Evolutionary conservation across 75 land plant species (phyloP).

Genomic region (Cunninghamia lanceolata): DNA sequence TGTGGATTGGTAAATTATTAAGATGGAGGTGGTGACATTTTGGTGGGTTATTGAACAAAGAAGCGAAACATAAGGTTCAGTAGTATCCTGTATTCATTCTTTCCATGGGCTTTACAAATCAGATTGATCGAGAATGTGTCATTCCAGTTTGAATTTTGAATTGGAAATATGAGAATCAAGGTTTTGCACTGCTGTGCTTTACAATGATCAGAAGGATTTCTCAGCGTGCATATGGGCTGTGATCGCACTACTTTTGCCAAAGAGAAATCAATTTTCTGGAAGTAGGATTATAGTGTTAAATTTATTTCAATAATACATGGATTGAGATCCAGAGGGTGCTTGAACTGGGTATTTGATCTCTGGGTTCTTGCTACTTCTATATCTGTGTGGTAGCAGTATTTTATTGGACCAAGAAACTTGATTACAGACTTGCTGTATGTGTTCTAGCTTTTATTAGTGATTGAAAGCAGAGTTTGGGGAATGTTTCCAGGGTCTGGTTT

Average conservation of each 20-base stretch:
- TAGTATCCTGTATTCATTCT: neutral
- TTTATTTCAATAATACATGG: neutral
- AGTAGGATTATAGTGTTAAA: neutral
- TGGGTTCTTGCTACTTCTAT: conserved; percentile 1
- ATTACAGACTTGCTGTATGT: neutral
- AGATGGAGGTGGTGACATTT: conserved; percentile 1
- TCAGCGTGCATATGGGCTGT: neutral
- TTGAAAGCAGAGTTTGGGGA: neutral
- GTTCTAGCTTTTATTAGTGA: neutral
- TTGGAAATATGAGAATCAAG: conserved; percentile 5
- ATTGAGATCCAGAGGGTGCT: neutral
- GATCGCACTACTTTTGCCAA: neutral
- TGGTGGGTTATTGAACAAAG: conserved; percentile 13
- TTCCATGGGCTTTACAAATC: neutral
- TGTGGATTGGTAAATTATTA: neutral
- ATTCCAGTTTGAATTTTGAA: conserved; percentile 1
- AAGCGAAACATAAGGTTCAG: neutral
- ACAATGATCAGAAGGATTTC: neutral
- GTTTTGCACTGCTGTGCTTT: neutral
- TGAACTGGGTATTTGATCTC: neutral
- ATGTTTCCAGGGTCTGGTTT: neutral
- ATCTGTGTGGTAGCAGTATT: neutral
- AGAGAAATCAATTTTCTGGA: conserved; percentile 1
- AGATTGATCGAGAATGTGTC: conserved; percentile 3
- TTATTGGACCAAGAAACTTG: neutral